These are phyloP conservation scores for Ramalina intermedia DNA, from an alignment of 495 filamentous ascomycete genomes.

Conservation along the genomic window DNA sequence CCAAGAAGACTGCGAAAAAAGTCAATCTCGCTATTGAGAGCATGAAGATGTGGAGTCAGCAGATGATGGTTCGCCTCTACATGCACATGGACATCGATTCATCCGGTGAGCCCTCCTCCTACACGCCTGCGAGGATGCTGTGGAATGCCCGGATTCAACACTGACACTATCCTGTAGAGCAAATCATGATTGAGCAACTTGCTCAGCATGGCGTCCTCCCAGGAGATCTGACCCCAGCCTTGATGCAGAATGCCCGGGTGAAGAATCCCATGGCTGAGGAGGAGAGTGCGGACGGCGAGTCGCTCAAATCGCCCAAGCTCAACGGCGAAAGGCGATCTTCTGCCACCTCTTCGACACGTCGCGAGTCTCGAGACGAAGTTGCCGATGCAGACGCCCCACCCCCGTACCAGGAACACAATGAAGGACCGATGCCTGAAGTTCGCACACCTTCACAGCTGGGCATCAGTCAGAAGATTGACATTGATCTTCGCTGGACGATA, in stretches of 20 bases:
- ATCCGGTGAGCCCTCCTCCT: conserved; percentile 21
- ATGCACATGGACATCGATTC: conserved; percentile 89
- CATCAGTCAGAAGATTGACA: conserved; percentile 70
- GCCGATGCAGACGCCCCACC: conserved; percentile 43
- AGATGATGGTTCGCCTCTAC: conserved; percentile 90
- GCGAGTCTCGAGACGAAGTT: conserved; percentile 6
- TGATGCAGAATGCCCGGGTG: conserved; percentile 89
- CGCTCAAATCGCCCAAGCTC: conserved; percentile 18
- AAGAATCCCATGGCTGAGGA: conserved; percentile 73
- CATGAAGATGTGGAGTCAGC: conserved; percentile 91
- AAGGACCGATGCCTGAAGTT: conserved; percentile 60
- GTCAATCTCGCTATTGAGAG: conserved; percentile 53
- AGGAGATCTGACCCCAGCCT: conserved; percentile 60
- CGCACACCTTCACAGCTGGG: conserved; percentile 70
- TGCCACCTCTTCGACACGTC: conserved; percentile 9
- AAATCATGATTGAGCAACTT: conserved; percentile 98
- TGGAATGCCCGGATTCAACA: background rate
- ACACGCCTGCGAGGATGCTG: background rate
- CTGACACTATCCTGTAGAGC: conserved; percentile 38
- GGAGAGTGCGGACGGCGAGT: conserved; percentile 10
- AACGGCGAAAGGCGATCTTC: conserved; percentile 18
- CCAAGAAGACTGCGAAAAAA: conserved; percentile 49
- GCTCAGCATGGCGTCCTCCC: conserved; percentile 81
- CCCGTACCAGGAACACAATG: conserved; percentile 54
- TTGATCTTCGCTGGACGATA: conserved; percentile 94